Evolutionary conservation across 805 yeast genomes (phyloP), one percentile per base, ranked within the genome.

Genomic region (Kodamaea hsintzibuensis): DNA sequence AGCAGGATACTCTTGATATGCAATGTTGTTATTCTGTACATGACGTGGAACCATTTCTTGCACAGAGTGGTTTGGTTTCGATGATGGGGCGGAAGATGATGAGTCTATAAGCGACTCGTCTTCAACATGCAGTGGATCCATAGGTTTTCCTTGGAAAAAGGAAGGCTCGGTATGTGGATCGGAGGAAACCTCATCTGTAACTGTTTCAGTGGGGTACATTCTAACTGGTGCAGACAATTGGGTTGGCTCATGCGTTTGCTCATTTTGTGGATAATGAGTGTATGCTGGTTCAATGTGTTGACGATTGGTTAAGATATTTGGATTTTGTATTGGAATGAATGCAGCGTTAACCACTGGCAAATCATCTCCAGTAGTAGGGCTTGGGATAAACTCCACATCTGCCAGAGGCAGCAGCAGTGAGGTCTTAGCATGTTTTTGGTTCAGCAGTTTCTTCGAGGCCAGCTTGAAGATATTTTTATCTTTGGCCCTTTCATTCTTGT

Each of bases 331-430:
- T 30, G 10, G 35, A 12, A 5, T 5, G 35, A 22, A 22, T 22
- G 3, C 25, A 22, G 35, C 35, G 4, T 5, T 17, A 14, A 40
- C n/a, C 12, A 40, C 22, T 9, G 44, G 44, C 12, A 40, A 19
- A 9, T 17, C 25, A 17, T 19, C 22, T 6, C 8, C 44, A 12
- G 18, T 22, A 17, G 22, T 10, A 17, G 44, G 44, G 13, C 44
- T 17, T 2, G 19, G 8, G 13, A 12, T 17, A 16, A 40, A 40
- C n/a, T 40, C 44, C 44, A 40, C 16, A 16, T 40, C 44, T 40
- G 44, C 44, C 44, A 40, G 44, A 40, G 44, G 44, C 44, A 40
- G 44, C 44, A 40, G 44, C 25, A 30, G 35, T 12, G 35, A 30
- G 13, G 35, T 30, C 8, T 30, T 30, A 5, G 35, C 10, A 22